Conservation (phyloP, 2,329 filamentous ascomycete genomes). For the Cryphonectria radicalis region DNA sequence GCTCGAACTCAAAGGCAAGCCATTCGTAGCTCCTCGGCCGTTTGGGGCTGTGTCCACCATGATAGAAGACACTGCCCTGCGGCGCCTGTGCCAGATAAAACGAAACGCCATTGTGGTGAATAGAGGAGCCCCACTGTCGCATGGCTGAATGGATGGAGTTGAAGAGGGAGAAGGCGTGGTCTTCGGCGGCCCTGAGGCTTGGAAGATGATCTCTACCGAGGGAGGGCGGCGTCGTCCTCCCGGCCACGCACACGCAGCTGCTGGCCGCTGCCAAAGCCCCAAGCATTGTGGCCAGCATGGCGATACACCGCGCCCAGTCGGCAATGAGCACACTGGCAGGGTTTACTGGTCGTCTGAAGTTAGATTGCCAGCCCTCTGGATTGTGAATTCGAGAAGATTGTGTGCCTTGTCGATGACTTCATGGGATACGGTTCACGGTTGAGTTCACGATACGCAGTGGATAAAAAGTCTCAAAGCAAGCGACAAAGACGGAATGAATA, state of each 20-base stretch:
- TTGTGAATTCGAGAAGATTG: too few relatives aligned
- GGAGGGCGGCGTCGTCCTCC: background rate
- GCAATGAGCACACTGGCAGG: background rate
- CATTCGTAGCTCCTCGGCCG: slow-evolving; percentile 58
- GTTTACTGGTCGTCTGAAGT: background rate
- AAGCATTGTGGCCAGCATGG: background rate
- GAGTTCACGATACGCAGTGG: background rate
- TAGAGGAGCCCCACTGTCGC: slow-evolving; percentile 60
- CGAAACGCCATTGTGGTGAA: slow-evolving; percentile 68
- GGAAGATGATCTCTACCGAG: background rate
- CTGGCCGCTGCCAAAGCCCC: background rate
- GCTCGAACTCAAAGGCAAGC: slow-evolving; percentile 67
- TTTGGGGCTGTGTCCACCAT: slow-evolving; percentile 50
- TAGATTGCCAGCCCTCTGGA: background rate
- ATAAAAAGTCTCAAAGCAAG: background rate
- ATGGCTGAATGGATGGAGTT: slow-evolving; percentile 28
- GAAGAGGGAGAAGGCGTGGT: slow-evolving; percentile 26
- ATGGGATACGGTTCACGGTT: background rate
- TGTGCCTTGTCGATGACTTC: background rate
- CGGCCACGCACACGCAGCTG: background rate
- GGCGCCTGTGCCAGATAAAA: slow-evolving; percentile 62
- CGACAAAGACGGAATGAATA: background rate
- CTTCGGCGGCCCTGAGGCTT: slow-evolving; percentile 1
- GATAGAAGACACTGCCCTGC: slow-evolving; percentile 59
- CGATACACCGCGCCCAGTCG: background rate